Conservation (phyloP, 345 rosid species). For the Reutealis trisperma region DNA sequence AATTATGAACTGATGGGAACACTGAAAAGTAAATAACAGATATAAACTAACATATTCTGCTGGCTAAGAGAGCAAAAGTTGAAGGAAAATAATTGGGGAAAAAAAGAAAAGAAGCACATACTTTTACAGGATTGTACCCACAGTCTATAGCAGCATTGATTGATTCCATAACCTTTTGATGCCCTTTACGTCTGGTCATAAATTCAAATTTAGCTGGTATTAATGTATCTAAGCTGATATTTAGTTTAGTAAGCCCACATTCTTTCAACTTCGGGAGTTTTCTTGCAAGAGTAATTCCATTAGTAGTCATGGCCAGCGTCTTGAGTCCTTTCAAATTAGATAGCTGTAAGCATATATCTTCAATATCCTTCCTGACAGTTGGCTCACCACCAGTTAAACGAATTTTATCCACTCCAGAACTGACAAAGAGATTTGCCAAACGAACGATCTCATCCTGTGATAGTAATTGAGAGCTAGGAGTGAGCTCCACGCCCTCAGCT, state of each 20-base stretch:
- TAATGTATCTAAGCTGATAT: slow-evolving; percentile 85
- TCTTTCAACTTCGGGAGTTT: slow-evolving; percentile 80
- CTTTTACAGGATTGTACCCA: slow-evolving; percentile 91
- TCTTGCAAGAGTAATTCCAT: slow-evolving; percentile 80
- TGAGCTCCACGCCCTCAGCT: slow-evolving; percentile 82
- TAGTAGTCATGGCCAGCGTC: slow-evolving; percentile 79
- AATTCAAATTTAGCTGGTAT: slow-evolving; percentile 91
- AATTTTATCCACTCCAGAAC: slow-evolving; percentile 85
- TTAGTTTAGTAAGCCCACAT: slow-evolving; percentile 65
- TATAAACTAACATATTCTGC: background rate
- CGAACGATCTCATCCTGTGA: slow-evolving; percentile 64
- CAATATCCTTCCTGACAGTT: slow-evolving; percentile 76
- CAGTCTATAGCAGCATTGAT: slow-evolving; percentile 73
- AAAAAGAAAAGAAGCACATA: slow-evolving; percentile 21
- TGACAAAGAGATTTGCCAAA: slow-evolving; percentile 71
- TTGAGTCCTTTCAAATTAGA: slow-evolving; percentile 81
- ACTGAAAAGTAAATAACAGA: background rate
- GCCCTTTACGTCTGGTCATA: slow-evolving; percentile 85
- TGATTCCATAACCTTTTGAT: slow-evolving; percentile 72
- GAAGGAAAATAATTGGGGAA: background rate
- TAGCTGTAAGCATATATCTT: slow-evolving; percentile 65
- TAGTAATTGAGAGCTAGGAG: slow-evolving; percentile 65
- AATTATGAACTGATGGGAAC: background rate
- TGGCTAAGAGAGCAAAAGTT: background rate
- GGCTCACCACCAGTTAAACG: slow-evolving; percentile 98